Percentiles rank a stretch among this genome's conserved stretches.
Evolutionary conservation across 2,329 filamentous ascomycete genomes (phyloP).

Genomic region (Davidsoniella australis): DNA sequence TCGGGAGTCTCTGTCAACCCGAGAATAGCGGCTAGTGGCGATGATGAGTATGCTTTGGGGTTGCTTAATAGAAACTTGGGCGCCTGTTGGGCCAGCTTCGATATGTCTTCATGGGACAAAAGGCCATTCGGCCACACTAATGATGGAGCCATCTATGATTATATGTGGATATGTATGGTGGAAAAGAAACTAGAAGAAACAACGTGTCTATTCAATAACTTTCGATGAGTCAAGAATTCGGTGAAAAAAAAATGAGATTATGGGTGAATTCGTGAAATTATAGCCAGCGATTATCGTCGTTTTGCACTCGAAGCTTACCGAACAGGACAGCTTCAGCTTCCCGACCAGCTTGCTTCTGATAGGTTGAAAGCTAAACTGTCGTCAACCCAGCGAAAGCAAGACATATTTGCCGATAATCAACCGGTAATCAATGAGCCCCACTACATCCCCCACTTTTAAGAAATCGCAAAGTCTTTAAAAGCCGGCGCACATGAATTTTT

Average conservation of each 20-base stretch:
- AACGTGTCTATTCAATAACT: not conserved
- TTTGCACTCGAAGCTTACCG: not conserved
- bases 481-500: constrained; percentile 6
- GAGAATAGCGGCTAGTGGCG: constrained; percentile 35
- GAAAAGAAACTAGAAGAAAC: not conserved
- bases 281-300: too few relatives aligned
- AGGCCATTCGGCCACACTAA: constrained; percentile 39
- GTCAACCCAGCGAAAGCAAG: not conserved
- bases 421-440: not conserved
- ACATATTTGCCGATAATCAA: not conserved
- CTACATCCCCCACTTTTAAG: constrained; percentile 4
- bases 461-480: constrained; percentile 9
- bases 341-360: constrained; percentile 5
- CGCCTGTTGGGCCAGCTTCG: constrained; percentile 44
- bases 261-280: too few relatives aligned
- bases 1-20: constrained; percentile 54
- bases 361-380: constrained; percentile 3
- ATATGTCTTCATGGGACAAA: constrained; percentile 36
- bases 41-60: constrained; percentile 36
- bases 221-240: not conserved
- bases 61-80: constrained; percentile 37
- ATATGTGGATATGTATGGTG: not conserved
- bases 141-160: constrained; percentile 28
- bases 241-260: too few relatives aligned
- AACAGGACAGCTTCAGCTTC: constrained; percentile 3